A percentile compares a stretch with the other conserved stretches of the same genome.
Evolutionary conservation across 1,139 yeast genomes (phyloP).

Genomic region (Kodamaea derodonti): DNA sequence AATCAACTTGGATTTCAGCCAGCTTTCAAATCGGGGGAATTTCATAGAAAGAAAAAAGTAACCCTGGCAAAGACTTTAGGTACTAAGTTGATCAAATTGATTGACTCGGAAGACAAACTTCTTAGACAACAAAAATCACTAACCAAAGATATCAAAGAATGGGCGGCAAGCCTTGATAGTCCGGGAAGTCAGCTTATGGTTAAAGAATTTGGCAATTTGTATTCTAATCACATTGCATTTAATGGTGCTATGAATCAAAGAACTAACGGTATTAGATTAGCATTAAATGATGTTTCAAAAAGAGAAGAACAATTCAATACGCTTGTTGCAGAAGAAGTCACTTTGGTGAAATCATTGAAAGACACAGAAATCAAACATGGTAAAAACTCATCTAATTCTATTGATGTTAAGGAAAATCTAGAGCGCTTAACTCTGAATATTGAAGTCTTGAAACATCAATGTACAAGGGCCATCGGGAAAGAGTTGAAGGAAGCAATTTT

Average conservation of each 20-base stretch:
- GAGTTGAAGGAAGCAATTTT: slow-evolving; percentile 42
- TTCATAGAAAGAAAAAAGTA: slow-evolving; percentile 2
- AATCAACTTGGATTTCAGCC: slow-evolving; percentile 13
- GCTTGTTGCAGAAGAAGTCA: slow-evolving; percentile 28
- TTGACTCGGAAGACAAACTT: slow-evolving; percentile 24
- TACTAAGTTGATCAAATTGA: slow-evolving; percentile 11
- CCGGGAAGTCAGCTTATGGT: slow-evolving; percentile 37
- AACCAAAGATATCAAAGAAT: slow-evolving; percentile 32
- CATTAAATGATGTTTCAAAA: slow-evolving; percentile 43
- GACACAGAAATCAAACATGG: slow-evolving; percentile 45
- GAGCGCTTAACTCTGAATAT: slow-evolving; percentile 47
- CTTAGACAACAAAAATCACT: slow-evolving; percentile 32
- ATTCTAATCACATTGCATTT: slow-evolving; percentile 33
- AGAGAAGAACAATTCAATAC: slow-evolving; percentile 48
- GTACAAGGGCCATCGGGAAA: slow-evolving; percentile 41
- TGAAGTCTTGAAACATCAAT: slow-evolving; percentile 49
- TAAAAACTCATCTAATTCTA: slow-evolving; percentile 36
- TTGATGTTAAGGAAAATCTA: slow-evolving; percentile 41
- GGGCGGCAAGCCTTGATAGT: slow-evolving; percentile 41
- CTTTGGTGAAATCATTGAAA: slow-evolving; percentile 32
- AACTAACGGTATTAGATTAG: slow-evolving; percentile 37
- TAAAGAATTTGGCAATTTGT: slow-evolving; percentile 34
- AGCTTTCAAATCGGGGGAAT: background rate
- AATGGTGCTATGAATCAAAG: slow-evolving; percentile 32
- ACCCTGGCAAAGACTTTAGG: slow-evolving; percentile 18